Base-by-base conservation (phyloP, 768 basidiomycete species). In the Podaxis sp. region DNA sequence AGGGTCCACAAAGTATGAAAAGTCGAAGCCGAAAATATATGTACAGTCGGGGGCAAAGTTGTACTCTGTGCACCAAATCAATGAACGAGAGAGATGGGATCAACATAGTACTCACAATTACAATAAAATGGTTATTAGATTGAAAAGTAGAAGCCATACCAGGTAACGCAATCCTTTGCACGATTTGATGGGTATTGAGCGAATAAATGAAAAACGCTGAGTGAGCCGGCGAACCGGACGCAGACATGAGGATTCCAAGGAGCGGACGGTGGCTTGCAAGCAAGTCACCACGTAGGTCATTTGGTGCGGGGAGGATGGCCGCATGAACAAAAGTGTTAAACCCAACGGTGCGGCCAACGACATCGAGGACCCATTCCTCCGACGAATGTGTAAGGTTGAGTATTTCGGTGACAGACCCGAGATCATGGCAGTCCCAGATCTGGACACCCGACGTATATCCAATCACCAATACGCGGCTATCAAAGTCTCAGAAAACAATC, bases 361-460 rank as follows among this genome's bases (percentile, higher is more conserved):
- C 36, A 17, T 56, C 51, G 11, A 41, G 26, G 10, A 33, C 54
- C 66, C 66, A 71, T 46, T 69, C 68, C 1, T 51, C 49, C 11
- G 56, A 26, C 30, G 66, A 64, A 36, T 70, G 65, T 17, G 67
- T 65, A 37, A 89, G 62, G 63, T 88, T 84, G 62, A 90, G 70
- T 2, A 88, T 64, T 66, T 89, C 87, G 66, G 59, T 56, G 0
- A 77, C 64, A 0, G 70, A 66, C 3, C 74, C 82, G 8, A 89
- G 71, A 63, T 82, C 77, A 12, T 82, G 77, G 66, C 83, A 84
- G 66, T 88, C 86, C 87, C 87, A 89, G 20, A 87, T 76, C 68
- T 87, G 83, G 44, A 89, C 67, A 4, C 84, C 82, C 13, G 75
- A 73, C 7, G 69, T 64, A 69, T 85, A 86, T 1, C 77, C 81